These are phyloP conservation scores for Chrysosporium queenslandicum DNA, from an alignment of 2,329 filamentous ascomycete species.

Conservation along the genomic window DNA sequence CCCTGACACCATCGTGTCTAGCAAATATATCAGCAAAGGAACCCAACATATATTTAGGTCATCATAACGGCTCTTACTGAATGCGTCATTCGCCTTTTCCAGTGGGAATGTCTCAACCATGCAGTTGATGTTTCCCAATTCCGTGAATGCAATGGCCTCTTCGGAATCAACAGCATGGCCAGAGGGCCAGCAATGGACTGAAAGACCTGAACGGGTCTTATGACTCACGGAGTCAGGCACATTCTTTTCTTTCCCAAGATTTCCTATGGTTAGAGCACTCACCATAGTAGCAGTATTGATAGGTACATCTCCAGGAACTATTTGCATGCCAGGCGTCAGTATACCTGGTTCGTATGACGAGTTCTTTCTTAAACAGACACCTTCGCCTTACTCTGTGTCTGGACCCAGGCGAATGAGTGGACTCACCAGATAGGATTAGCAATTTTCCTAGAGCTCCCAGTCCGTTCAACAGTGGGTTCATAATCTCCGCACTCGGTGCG, in stretches of 20 bases:
- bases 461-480: conserved; percentile 30
- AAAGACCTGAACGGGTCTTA: conserved; percentile 37
- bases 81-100: conserved; percentile 41
- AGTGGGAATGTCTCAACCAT: conserved; percentile 46
- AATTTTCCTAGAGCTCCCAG: conserved; percentile 30
- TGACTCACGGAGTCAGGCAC: neutral
- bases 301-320: conserved; percentile 21
- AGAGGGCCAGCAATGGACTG: conserved; percentile 44
- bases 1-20: conserved; percentile 15
- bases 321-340: neutral
- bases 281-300: conserved; percentile 15
- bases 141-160: conserved; percentile 44
- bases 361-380: no score
- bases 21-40: neutral
- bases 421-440: conserved; percentile 25
- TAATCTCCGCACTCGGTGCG: conserved; percentile 28
- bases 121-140: conserved; percentile 41
- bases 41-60: neutral
- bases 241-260: neutral
- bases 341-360: neutral
- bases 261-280: neutral
- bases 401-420: neutral
- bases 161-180: conserved; percentile 45
- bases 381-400: neutral
- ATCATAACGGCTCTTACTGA: conserved; percentile 29